phyloP scores from a whole-genome alignment of 2,329 filamentous ascomycete genomes.

The Atkinsonella texensis region DNA sequence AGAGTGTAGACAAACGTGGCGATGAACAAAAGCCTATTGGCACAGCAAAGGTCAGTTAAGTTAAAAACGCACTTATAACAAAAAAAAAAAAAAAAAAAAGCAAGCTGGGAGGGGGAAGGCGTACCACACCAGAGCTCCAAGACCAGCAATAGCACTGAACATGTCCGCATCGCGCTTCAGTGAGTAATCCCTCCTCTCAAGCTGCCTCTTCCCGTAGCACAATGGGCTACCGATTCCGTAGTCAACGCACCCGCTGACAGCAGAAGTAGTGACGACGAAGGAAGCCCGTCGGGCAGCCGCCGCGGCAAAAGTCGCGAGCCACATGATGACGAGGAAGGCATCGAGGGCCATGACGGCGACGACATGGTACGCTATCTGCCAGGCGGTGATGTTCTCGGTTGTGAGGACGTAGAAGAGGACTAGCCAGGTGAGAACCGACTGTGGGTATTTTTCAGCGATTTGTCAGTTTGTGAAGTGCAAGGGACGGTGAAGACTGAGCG shows the following conservation, averaged over 20 bases:
- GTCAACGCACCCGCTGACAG: conserved; percentile 19
- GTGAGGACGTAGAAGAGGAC: conserved; percentile 28
- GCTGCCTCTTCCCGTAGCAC: conserved; percentile 21
- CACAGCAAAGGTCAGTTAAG: neutral
- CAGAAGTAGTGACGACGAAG: conserved; percentile 21
- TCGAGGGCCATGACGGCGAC: conserved; percentile 32
- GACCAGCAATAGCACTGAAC: conserved; percentile 28
- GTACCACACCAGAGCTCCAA: conserved; percentile 32
- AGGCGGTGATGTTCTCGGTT: conserved; percentile 25
- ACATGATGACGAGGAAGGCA: conserved; percentile 31
- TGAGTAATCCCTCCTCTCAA: conserved; percentile 18
- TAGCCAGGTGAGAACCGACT: conserved; percentile 36
- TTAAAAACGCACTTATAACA: too few species aligned
- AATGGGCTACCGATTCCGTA: conserved; percentile 28
- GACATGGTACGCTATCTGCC: conserved; percentile 28
- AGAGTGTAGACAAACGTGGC: conserved; percentile 24
- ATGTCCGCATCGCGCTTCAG: conserved; percentile 22
- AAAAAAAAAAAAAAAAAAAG: neutral
- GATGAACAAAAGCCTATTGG: conserved; percentile 25
- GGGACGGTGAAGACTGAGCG: neutral
- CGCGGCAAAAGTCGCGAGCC: conserved; percentile 32
- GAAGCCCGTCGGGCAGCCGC: conserved; percentile 26
- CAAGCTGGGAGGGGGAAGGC: conserved; percentile 7
- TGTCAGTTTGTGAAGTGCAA: conserved; percentile 2
- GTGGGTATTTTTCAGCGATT: neutral